A percentile compares a stretch with the other conserved stretches of the same genome.
Evolutionary conservation across 2,329 filamentous ascomycete genomes (phyloP).

Genomic region (Penicillium sp.): DNA sequence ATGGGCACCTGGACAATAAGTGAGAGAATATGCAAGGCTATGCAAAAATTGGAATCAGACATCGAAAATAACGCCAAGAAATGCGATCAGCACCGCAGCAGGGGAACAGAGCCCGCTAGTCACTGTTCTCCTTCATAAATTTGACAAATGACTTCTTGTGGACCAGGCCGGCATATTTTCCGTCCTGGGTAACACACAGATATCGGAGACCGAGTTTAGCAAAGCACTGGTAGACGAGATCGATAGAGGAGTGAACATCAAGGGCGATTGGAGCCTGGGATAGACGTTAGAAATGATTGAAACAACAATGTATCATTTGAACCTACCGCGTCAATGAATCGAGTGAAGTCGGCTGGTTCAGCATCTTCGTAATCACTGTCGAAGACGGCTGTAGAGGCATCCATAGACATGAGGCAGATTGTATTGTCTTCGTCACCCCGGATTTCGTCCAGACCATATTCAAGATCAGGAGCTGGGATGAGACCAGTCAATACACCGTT

Average conservation of each 20-base stretch:
- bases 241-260: constrained; percentile 87
- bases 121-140: constrained; percentile 77
- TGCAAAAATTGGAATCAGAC: constrained; percentile 10
- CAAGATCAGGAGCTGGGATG: constrained; percentile 90
- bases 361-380: constrained; percentile 61
- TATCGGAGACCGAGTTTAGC: constrained; percentile 90
- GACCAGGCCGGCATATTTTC: constrained; percentile 84
- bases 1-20: neutral
- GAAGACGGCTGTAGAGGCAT: constrained; percentile 55
- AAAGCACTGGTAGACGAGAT: constrained; percentile 95
- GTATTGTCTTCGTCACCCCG: constrained; percentile 65
- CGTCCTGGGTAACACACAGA: constrained; percentile 83
- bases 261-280: constrained; percentile 75
- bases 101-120: constrained; percentile 47
- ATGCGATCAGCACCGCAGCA: constrained; percentile 8
- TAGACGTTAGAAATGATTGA: neutral
- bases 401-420: constrained; percentile 78
- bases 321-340: constrained; percentile 81
- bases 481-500: constrained; percentile 80
- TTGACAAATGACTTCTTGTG: constrained; percentile 98
- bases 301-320: neutral
- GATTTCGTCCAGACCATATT: constrained; percentile 86
- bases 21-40: constrained; percentile 20
- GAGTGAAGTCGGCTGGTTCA: constrained; percentile 82
- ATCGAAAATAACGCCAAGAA: constrained; percentile 1